Percentiles rank a stretch among this genome's conserved stretches.
phyloP scores from a whole-genome alignment of 306 rosid species.

The Hippophae rhamnoides region DNA sequence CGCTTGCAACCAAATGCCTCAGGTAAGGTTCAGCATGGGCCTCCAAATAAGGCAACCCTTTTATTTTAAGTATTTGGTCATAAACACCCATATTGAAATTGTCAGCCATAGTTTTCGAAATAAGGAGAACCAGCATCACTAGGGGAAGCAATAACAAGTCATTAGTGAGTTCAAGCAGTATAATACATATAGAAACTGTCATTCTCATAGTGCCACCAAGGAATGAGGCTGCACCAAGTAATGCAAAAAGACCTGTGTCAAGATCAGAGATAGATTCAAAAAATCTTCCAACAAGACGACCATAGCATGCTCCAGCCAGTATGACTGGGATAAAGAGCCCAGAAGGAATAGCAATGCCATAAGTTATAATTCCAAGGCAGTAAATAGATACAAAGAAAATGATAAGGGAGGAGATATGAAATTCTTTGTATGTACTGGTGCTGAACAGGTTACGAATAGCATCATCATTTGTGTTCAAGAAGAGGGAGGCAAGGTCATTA shows the following conservation, averaged over 20 bases:
- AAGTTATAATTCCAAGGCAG: constrained; percentile 62
- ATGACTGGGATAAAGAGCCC: constrained; percentile 88
- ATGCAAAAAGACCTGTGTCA: constrained; percentile 72
- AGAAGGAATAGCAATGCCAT: constrained; percentile 81
- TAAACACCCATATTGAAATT: constrained; percentile 67
- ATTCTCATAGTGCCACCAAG: constrained; percentile 99
- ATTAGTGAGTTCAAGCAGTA: constrained; percentile 83
- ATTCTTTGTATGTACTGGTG: constrained; percentile 40
- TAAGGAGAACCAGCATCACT: constrained; percentile 71
- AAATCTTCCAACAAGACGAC: constrained; percentile 60
- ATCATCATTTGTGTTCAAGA: constrained; percentile 69
- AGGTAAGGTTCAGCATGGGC: constrained; percentile 75
- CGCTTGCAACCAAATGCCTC: constrained; percentile 59
- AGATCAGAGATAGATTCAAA: constrained; percentile 42
- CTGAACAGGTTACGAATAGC: constrained; percentile 64
- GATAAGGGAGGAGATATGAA: constrained; percentile 52
- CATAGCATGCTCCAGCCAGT: constrained; percentile 78
- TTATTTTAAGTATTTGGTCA: constrained; percentile 73
- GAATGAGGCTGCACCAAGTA: constrained; percentile 90
- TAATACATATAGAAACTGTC: constrained; percentile 82
- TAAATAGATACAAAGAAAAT: constrained; percentile 49
- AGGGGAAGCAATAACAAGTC: constrained; percentile 65
- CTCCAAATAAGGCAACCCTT: constrained; percentile 73
- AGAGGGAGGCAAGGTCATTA: constrained; percentile 87
- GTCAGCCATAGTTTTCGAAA: constrained; percentile 74